Conservation (phyloP, 164 flowering plant species). For the Aristolochia californica region DNA sequence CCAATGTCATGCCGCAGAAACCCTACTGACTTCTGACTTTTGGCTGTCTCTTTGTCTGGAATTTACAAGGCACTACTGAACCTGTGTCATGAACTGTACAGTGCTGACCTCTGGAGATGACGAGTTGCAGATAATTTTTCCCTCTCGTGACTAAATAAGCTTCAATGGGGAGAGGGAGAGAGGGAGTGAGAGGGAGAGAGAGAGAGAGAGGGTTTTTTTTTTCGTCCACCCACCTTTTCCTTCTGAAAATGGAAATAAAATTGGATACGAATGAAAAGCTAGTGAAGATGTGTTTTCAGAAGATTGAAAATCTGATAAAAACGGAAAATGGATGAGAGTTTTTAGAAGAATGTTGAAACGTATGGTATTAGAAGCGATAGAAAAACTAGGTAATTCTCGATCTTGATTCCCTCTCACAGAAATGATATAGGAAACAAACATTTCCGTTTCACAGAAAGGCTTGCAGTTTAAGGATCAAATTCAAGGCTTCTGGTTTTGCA, state of each 20-base stretch:
- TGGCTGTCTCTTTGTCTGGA: slow-evolving; percentile 46
- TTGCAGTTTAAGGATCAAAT: too few species aligned
- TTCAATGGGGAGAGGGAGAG: background rate
- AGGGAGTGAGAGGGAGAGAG: background rate
- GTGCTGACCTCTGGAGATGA: background rate
- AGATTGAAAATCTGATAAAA: too few species aligned
- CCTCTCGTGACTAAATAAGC: background rate
- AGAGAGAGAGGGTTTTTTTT: background rate
- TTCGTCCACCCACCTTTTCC: too few species aligned
- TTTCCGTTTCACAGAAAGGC: too few species aligned
- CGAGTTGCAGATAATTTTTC: background rate
- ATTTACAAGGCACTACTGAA: slow-evolving; percentile 31
- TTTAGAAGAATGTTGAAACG: too few species aligned
- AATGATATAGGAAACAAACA: too few species aligned
- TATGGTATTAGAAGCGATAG: too few species aligned
- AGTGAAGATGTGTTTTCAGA: too few species aligned
- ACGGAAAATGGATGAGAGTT: too few species aligned
- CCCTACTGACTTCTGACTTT: slow-evolving; percentile 20
- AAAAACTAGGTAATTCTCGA: too few species aligned
- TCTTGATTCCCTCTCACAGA: too few species aligned
- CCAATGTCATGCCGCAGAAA: slow-evolving; percentile 11
- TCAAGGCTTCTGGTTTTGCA: too few species aligned
- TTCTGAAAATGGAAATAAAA: background rate
- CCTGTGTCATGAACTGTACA: background rate
- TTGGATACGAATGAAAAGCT: background rate